Evolutionary conservation across 306 rosid species (phyloP).

Genomic region (Rosa chinensis): DNA sequence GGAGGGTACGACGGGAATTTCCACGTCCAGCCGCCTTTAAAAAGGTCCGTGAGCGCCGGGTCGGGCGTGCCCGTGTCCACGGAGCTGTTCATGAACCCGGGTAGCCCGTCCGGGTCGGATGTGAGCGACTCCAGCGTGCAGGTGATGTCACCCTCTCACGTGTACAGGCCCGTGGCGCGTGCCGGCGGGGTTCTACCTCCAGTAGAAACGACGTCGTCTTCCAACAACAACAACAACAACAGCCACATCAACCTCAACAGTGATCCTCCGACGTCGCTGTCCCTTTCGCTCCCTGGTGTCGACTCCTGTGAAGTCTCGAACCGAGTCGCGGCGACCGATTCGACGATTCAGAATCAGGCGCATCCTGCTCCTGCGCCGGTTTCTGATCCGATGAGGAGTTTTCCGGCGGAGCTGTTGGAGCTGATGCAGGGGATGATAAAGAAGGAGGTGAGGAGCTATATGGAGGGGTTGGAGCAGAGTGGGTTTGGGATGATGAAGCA

Average conservation of each 20-base stretch:
- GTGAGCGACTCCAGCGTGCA: slow-evolving; percentile 81
- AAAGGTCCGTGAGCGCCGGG: slow-evolving; percentile 75
- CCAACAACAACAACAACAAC: slow-evolving; percentile 4
- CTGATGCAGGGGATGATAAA: slow-evolving; percentile 98
- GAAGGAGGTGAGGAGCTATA: slow-evolving; percentile 82
- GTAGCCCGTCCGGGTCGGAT: slow-evolving; percentile 89
- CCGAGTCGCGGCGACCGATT: slow-evolving; percentile 19
- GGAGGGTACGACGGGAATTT: slow-evolving; percentile 16
- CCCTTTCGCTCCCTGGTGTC: slow-evolving; percentile 75
- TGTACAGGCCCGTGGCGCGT: slow-evolving; percentile 70
- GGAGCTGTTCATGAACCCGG: slow-evolving; percentile 63
- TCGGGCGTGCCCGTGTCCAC: slow-evolving; percentile 63
- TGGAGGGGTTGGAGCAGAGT: slow-evolving; percentile 69
- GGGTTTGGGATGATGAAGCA: slow-evolving; percentile 43
- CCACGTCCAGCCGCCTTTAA: slow-evolving; percentile 46
- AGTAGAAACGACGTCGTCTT: slow-evolving; percentile 58
- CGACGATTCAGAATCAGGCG: background rate
- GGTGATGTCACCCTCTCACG: slow-evolving; percentile 39
- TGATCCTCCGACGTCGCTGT: slow-evolving; percentile 82
- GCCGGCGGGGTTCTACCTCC: slow-evolving; percentile 64
- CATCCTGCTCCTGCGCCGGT: slow-evolving; percentile 9
- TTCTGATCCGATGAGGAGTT: background rate
- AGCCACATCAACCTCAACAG: background rate
- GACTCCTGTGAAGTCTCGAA: slow-evolving; percentile 32
- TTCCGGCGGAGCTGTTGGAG: slow-evolving; percentile 48